phyloP scores from a whole-genome alignment of 345 rosid species.

The Draba incana region DNA sequence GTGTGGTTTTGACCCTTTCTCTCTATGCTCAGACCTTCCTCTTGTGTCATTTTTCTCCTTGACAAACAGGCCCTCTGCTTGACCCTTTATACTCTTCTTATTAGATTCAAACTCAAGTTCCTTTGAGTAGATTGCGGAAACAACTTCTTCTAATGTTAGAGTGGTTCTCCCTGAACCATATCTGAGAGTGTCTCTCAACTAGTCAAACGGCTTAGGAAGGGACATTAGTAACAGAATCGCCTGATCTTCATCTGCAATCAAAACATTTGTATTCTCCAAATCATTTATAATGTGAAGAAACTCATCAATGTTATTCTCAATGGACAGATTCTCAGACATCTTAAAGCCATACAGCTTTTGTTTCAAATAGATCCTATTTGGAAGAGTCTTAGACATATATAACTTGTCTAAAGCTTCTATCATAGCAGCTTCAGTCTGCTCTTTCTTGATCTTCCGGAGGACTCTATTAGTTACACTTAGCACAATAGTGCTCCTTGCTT shows the following conservation, averaged over 20 bases:
- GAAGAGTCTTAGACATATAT: neutral
- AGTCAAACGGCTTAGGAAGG: neutral
- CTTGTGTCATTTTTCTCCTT: neutral
- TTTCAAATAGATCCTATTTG: neutral
- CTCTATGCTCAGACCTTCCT: neutral
- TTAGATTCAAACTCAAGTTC: neutral
- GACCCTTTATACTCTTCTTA: neutral
- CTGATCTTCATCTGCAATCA: too few relatives aligned
- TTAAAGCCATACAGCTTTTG: neutral
- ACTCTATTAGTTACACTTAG: neutral
- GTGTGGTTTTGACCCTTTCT: neutral
- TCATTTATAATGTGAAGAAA: too few relatives aligned
- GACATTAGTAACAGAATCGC: neutral
- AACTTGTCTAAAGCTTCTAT: neutral
- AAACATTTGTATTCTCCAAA: too few relatives aligned
- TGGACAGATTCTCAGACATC: neutral
- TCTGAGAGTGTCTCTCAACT: neutral
- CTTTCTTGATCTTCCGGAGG: neutral
- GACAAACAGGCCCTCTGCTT: neutral
- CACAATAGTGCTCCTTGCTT: neutral
- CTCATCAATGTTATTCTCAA: too few relatives aligned
- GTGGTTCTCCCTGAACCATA: neutral
- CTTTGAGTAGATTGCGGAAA: neutral
- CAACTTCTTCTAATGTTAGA: neutral
- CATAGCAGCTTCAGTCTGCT: neutral